A percentile compares a stretch with the other conserved stretches of the same genome.
Conservation (phyloP, 208 protist genomes). For the Trichomonas vaginalis region DNA sequence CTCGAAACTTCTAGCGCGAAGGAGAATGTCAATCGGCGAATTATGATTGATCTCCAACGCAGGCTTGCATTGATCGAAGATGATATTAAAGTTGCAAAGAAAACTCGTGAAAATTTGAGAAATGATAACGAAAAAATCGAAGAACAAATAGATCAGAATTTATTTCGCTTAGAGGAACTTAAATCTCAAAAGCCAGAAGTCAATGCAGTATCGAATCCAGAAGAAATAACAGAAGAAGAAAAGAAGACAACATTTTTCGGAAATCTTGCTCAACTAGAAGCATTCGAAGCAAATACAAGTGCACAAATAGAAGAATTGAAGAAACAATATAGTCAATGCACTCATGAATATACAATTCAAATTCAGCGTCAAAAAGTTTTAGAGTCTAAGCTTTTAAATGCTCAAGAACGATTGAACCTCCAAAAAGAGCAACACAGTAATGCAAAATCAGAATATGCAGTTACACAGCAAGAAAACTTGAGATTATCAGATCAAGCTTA, state of each 20-base stretch:
- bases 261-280: background rate
- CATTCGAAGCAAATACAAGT: background rate
- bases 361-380: background rate
- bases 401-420: background rate
- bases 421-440: background rate
- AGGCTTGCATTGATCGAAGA: background rate
- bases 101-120: background rate
- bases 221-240: background rate
- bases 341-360: background rate
- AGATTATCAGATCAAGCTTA: background rate
- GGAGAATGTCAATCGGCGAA: background rate
- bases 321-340: background rate
- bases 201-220: background rate
- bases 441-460: background rate
- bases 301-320: background rate
- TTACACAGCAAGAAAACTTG: background rate
- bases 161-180: background rate
- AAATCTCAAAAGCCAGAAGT: background rate
- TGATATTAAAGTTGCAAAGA: background rate
- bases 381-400: background rate
- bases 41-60: background rate
- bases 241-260: background rate
- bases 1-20: background rate
- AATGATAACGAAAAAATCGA: background rate
- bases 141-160: background rate